Conservation (phyloP, 805 yeast genomes). For the Brettanomyces nanus region DNA sequence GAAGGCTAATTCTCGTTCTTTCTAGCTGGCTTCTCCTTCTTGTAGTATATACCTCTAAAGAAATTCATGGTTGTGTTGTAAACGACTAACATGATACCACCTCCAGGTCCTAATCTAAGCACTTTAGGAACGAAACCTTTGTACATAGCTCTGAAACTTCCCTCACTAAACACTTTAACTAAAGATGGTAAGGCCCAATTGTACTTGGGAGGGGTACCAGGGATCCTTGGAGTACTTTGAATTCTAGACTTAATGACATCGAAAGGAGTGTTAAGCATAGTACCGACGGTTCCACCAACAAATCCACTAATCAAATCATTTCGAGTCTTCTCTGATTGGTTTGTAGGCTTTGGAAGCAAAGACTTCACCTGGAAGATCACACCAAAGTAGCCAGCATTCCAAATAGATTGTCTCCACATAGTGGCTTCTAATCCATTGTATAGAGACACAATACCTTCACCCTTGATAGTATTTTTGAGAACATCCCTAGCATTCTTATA, state of each 20-base stretch:
- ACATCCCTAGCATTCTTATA: slow-evolving; percentile 84
- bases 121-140: slow-evolving; percentile 98
- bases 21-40: slow-evolving; percentile 10
- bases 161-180: slow-evolving; percentile 70
- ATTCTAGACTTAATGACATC: slow-evolving; percentile 97
- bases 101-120: slow-evolving; percentile 97
- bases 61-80: slow-evolving; percentile 92
- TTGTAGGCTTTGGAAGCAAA: slow-evolving; percentile 70
- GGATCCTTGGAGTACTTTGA: slow-evolving; percentile 58
- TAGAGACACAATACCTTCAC: slow-evolving; percentile 73
- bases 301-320: slow-evolving; percentile 90
- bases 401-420: slow-evolving; percentile 88
- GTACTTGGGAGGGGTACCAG: slow-evolving; percentile 79
- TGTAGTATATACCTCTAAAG: slow-evolving; percentile 54
- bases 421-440: slow-evolving; percentile 97
- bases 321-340: slow-evolving; percentile 63
- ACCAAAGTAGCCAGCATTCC: slow-evolving; percentile 99
- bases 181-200: slow-evolving; percentile 88
- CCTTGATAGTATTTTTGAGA: slow-evolving; percentile 56
- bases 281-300: slow-evolving; percentile 95
- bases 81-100: slow-evolving; percentile 96
- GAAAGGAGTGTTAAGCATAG: slow-evolving; percentile 91
- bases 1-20: not conserved
- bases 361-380: slow-evolving; percentile 80
- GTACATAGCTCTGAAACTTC: slow-evolving; percentile 85